Evolutionary conservation across 257 asterid species (phyloP).

Genomic region (Plectranthus barbatus): DNA sequence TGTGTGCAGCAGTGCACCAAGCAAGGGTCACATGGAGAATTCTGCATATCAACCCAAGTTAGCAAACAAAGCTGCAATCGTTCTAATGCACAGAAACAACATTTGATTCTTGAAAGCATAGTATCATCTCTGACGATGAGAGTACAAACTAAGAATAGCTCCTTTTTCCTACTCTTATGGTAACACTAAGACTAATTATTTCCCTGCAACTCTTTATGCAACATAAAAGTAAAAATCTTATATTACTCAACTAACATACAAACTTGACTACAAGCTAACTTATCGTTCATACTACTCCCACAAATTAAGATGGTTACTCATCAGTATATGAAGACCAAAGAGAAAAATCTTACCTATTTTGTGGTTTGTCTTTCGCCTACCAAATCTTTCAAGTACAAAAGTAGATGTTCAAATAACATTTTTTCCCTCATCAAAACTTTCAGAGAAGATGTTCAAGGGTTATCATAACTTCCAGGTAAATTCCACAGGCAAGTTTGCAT

Average conservation of each 20-base stretch:
- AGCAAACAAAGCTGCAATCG: background rate
- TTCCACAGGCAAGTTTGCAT: background rate
- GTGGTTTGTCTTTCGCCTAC: background rate
- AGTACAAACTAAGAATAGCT: background rate
- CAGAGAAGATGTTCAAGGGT: background rate
- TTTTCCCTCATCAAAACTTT: background rate
- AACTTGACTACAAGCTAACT: background rate
- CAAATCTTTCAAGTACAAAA: background rate
- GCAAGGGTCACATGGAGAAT: slow-evolving; percentile 96
- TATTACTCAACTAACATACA: background rate
- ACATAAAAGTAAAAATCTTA: background rate
- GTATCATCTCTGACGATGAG: background rate
- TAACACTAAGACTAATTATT: too few species aligned
- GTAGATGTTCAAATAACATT: background rate
- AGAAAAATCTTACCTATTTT: background rate
- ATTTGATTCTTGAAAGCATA: background rate
- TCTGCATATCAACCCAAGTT: slow-evolving; percentile 34
- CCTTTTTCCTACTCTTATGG: background rate
- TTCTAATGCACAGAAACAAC: background rate
- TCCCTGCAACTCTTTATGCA: background rate
- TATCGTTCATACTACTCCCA: background rate
- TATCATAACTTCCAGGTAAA: too few species aligned
- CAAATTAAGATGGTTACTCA: background rate
- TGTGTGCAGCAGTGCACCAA: slow-evolving; percentile 93
- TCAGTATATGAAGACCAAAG: background rate